Evolutionary conservation across 495 filamentous ascomycete species (phyloP), one percentile per base, ranked within the genome.

Genomic region (Penicillium cosmopolitanum): DNA sequence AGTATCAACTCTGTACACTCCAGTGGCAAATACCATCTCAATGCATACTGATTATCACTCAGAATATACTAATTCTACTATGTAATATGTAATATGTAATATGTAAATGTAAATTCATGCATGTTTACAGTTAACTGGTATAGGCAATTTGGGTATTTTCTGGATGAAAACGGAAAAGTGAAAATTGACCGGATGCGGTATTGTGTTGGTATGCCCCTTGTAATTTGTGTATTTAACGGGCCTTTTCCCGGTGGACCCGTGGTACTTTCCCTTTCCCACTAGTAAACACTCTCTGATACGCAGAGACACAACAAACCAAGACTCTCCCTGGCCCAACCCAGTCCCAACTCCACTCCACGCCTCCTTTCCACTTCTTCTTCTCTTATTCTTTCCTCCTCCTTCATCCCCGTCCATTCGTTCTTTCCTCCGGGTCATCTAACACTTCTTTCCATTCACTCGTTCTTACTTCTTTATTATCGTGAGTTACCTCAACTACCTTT

Each of bases 321-420:
- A 38, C 5, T 6, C 19, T 21, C 19, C 19, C 19, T 21, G 19
- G 19, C 2, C 19, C 2, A 21, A 21, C 1, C 19, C 2, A 2
- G 19, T 21, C 19, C 19, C 19, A 50, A 58, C 42, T 46, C 42
- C 42, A 46, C 70, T 70, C 67, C 69, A 69, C 71, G 68, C 71
- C 76, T 77, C 75, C 72, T 77, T 75, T 73, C 61, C 54, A 23
- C 23, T 23, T 61, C 60, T 65, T 66, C 53, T 69, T 76, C 63
- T 51, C 58, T 44, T 44, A 11, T 55, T 69, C 71, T 66, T 70
- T 67, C 67, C 67, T 76, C 67, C 70, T 72, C 70, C 63, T 67
- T 67, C 79, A 68, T 75, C 73, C 80, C 53, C 56, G 60, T 73
- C 77, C 64, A 71, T 64, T 80, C 80, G 79, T 79, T 80, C 77